These are phyloP conservation scores for Chaetomium sp. DNA, from an alignment of 2,329 filamentous ascomycete species.

Conservation along the genomic window DNA sequence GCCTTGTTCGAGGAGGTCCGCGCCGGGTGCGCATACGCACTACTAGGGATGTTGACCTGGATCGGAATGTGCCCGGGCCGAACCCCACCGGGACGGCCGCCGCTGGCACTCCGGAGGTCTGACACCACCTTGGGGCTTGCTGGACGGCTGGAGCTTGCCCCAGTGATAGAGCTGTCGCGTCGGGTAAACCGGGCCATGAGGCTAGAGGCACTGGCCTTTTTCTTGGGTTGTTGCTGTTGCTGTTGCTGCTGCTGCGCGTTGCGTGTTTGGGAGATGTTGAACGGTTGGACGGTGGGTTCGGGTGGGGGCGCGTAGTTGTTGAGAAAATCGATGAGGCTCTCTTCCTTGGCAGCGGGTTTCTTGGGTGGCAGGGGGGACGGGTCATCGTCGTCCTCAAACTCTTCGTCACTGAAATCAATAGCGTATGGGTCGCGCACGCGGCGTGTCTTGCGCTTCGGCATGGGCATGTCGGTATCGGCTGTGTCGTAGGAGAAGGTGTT, in stretches of 20 bases:
- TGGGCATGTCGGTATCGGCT: constrained; percentile 46
- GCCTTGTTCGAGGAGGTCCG: constrained; percentile 10
- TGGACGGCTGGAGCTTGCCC: constrained; percentile 26
- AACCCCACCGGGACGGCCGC: constrained; percentile 31
- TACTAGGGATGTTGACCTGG: constrained; percentile 43
- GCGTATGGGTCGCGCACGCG: constrained; percentile 85
- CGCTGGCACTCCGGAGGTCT: constrained; percentile 33
- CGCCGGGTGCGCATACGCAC: constrained; percentile 31
- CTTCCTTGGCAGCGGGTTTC: constrained; percentile 43
- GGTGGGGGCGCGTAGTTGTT: constrained; percentile 61
- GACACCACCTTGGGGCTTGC: constrained; percentile 18
- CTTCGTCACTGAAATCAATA: constrained; percentile 74
- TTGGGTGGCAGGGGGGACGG: constrained; percentile 37
- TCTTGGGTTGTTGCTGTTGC: constrained; percentile 39
- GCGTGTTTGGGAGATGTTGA: constrained; percentile 30
- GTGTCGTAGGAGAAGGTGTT: constrained; percentile 29
- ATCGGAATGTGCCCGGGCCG: constrained; percentile 45
- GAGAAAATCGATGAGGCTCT: constrained; percentile 69
- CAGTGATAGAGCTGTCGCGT: constrained; percentile 30
- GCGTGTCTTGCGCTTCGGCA: constrained; percentile 67
- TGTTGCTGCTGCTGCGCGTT: constrained; percentile 21
- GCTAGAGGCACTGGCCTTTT: constrained; percentile 57
- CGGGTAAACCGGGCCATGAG: constrained; percentile 53
- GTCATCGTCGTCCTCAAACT: constrained; percentile 42
- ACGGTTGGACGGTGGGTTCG: constrained; percentile 35